These are phyloP conservation scores for Antitrichia curtipendula DNA, from an alignment of 225 moss, liverwort and hornwort species.

Conservation along the genomic window DNA sequence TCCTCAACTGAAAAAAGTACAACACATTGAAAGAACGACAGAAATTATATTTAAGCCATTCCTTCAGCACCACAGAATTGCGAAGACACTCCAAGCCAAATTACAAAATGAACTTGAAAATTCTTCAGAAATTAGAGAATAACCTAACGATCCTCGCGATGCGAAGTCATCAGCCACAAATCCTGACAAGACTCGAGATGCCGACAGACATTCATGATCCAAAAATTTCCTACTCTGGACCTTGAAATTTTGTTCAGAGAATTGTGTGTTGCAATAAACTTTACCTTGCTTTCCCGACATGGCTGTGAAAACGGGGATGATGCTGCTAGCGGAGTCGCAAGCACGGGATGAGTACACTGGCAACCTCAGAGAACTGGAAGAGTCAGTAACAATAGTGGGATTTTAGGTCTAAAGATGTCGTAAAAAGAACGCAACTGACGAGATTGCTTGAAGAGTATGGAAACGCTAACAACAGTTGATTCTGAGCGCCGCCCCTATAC, in stretches of 20 bases:
- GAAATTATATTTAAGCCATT: background rate
- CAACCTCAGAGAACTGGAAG: background rate
- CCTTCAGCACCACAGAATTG: background rate
- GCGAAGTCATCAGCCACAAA: background rate
- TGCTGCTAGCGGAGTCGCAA: background rate
- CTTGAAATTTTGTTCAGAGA: background rate
- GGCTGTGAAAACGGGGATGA: background rate
- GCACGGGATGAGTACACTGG: background rate
- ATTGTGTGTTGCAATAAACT: background rate
- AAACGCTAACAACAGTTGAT: background rate
- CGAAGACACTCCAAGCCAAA: background rate
- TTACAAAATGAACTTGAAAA: background rate
- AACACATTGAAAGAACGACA: background rate
- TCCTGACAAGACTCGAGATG: background rate
- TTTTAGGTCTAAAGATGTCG: background rate
- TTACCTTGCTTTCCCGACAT: conserved; percentile 10
- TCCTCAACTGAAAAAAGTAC: background rate
- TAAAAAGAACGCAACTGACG: background rate
- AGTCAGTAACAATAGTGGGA: background rate
- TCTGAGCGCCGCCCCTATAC: background rate
- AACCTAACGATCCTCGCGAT: background rate
- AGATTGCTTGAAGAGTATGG: background rate
- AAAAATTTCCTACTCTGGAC: background rate
- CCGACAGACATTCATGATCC: background rate
- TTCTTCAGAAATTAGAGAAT: background rate